Evolutionary conservation across 345 rosid species (phyloP), one percentile per base, ranked within the genome.

Genomic region (Arabis hirsuta): DNA sequence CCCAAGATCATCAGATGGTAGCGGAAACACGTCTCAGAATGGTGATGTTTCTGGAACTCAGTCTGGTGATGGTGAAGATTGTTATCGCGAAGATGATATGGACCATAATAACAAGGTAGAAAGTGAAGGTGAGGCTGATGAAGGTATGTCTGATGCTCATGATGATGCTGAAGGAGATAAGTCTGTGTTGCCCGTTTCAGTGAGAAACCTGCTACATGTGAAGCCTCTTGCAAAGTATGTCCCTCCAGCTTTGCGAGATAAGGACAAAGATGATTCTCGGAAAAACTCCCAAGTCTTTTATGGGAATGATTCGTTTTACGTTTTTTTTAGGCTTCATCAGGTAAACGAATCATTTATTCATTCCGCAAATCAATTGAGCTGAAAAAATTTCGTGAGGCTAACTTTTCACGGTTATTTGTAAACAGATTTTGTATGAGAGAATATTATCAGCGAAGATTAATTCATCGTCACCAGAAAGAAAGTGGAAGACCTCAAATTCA

Each of bases 121-220:
- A 84, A 91, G 94, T 55, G 96, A 95, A 87, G 98, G 91, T 65
- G 98, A 91, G 74, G 99, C 90, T 44, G 96, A 88, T 79, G 96
- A 67, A 61, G 74, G 46, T 34, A 38, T 62, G 38, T 61, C 59
- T 88, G 74, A 87, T 81, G 84, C 90, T 80, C 77, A 90, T 81
- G 97, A 90, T 79, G 97, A 86, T 82, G 86, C 78, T 51, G 96
- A 82, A 80, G 92, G 87, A 77, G 91, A 88, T 63, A 91, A 83
- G 69, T 66, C 82, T 50, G 71, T 73, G 51, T 77, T 88, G 43
- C 88, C 92, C 16, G 81, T 80, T 82, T 87, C 91, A n/a, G 92
- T 85, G 67, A 82, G 88, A 51, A 86, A 87, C 78, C 83, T 88
- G 53, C 76, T 76, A 34, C 78, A 80, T 55, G 92, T 83, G 73